Evolutionary conservation across 331 rosid genomes (phyloP).

Genomic region (Stylosanthes scabra): DNA sequence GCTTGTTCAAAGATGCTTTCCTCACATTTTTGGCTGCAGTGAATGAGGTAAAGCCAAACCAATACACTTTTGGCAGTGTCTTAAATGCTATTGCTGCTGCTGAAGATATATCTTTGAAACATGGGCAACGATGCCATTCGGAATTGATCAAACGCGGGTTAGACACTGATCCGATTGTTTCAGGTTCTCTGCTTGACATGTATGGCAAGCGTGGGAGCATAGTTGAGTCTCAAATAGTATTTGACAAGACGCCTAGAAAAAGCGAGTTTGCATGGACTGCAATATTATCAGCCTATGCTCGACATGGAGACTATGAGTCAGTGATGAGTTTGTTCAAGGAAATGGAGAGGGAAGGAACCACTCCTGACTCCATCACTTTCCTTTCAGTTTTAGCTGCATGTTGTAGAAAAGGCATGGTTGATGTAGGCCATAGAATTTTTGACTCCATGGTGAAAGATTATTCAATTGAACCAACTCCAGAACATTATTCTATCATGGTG

Average conservation of each 20-base stretch:
- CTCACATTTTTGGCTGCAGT: constrained; percentile 59
- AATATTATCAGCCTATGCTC: constrained; percentile 77
- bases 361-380: constrained; percentile 81
- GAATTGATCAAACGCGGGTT: constrained; percentile 70
- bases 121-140: constrained; percentile 82
- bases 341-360: constrained; percentile 69
- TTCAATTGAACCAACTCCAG: constrained; percentile 69
- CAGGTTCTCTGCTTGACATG: constrained; percentile 88
- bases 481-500: constrained; percentile 83
- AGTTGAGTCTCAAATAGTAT: constrained; percentile 69
- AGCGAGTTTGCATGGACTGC: constrained; percentile 85
- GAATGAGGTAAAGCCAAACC: constrained; percentile 72
- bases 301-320: constrained; percentile 75
- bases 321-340: constrained; percentile 65
- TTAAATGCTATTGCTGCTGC: constrained; percentile 75
- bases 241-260: constrained; percentile 59
- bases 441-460: constrained; percentile 66
- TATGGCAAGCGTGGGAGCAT: constrained; percentile 94
- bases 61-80: constrained; percentile 91
- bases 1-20: constrained; percentile 66
- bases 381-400: constrained; percentile 80
- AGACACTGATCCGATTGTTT: constrained; percentile 60
- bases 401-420: constrained; percentile 86
- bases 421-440: constrained; percentile 64
- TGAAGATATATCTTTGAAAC: constrained; percentile 70